Evolutionary conservation across 2,329 filamentous ascomycete species (phyloP).

Genomic region (Falciphora oryzae): DNA sequence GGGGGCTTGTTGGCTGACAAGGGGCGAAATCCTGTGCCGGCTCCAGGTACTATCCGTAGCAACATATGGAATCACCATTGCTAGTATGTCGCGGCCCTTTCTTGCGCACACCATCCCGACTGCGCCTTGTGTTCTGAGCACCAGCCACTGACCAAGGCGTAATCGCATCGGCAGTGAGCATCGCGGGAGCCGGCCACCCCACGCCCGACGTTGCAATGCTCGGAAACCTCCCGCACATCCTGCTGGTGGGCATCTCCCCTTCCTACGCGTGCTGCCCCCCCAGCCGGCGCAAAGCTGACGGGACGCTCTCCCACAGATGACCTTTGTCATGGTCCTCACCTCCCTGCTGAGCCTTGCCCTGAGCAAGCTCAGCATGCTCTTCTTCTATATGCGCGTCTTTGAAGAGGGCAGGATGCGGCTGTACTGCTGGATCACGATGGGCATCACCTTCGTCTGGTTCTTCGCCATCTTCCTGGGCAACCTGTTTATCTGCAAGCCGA

Average conservation of each 20-base stretch:
- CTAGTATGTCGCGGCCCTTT: no score
- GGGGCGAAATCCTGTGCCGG: no score
- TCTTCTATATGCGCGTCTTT: slow-evolving; percentile 38
- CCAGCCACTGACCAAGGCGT: no score
- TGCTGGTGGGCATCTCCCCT: neutral
- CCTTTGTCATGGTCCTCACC: slow-evolving; percentile 30
- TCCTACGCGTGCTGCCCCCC: no score
- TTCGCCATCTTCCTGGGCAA: slow-evolving; percentile 21
- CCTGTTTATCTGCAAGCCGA: slow-evolving; percentile 25
- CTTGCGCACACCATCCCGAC: no score
- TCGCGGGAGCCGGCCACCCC: neutral
- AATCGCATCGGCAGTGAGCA: neutral
- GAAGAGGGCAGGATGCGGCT: slow-evolving; percentile 25
- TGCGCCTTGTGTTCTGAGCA: no score
- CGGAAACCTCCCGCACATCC: neutral
- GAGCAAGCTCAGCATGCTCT: slow-evolving; percentile 34
- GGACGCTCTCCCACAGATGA: slow-evolving; percentile 25
- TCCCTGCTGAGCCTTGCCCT: slow-evolving; percentile 17
- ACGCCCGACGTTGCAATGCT: neutral
- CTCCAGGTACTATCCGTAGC: no score
- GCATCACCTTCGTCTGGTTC: slow-evolving; percentile 21
- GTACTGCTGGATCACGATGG: slow-evolving; percentile 23
- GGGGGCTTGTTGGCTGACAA: no score
- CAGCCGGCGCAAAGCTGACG: slow-evolving; percentile 7
- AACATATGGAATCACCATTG: no score